Percentiles rank a stretch among this genome's conserved stretches.
Conservation (phyloP, 2,329 filamentous ascomycete genomes). For the Trichophyton equinum region DNA sequence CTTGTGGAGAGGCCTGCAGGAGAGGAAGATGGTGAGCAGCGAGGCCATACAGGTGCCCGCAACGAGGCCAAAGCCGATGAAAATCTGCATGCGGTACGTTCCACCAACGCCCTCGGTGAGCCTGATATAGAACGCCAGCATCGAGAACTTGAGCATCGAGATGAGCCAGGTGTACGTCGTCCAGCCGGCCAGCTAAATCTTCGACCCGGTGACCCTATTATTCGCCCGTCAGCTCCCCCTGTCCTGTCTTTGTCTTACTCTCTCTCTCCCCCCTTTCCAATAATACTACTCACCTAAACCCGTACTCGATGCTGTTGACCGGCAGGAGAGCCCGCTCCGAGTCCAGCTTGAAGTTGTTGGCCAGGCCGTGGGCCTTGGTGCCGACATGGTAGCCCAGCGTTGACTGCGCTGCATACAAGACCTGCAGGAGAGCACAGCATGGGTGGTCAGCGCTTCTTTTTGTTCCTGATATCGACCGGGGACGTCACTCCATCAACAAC, state of each 20-base stretch:
- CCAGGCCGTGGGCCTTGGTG: conserved; percentile 35
- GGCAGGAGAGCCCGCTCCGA: conserved; percentile 34
- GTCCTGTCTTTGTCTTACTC: too few species aligned
- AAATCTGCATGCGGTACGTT: conserved; percentile 28
- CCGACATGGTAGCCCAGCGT: conserved; percentile 37
- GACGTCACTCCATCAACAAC: not conserved
- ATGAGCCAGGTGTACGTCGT: conserved; percentile 39
- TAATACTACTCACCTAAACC: conserved; percentile 17
- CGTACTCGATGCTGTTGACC: conserved; percentile 32
- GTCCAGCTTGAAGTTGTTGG: conserved; percentile 41
- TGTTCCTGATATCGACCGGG: conserved; percentile 8
- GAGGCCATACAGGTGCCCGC: conserved; percentile 37
- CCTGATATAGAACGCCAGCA: conserved; percentile 43
- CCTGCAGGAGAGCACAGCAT: conserved; percentile 18
- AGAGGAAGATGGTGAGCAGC: conserved; percentile 37
- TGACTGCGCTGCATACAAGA: conserved; percentile 38
- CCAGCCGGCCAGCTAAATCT: conserved; percentile 42
- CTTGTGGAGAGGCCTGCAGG: conserved; percentile 42
- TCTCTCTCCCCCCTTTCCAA: too few species aligned
- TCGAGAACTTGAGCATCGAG: conserved; percentile 40
- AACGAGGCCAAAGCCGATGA: conserved; percentile 39
- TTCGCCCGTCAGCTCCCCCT: not conserved
- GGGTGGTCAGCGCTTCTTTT: not conserved
- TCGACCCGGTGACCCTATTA: conserved; percentile 39
- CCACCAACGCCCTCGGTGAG: conserved; percentile 30